These are phyloP conservation scores for barley (Hordeum vulgare) DNA, from an alignment of 176 grass and related monocot genomes.

Conservation along the genomic window MorexV3_pseudomolecules_assembly NC_058522.1:467435741-467436240, in stretches of 20 bases:
- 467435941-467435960: background rate
- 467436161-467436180: conserved; percentile 26
- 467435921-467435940: conserved; percentile 33
- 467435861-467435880: background rate
- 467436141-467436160: conserved; percentile 13
- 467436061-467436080: background rate
- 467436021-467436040: background rate
- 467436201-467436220: conserved; percentile 7
- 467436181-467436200: conserved; percentile 27
- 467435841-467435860: background rate
- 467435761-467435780: no score
- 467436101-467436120: background rate
- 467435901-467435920: background rate
- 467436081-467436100: background rate
- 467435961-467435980: background rate
- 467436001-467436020: background rate
- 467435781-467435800: no score
- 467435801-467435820: background rate
- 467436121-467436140: background rate
- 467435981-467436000: background rate
- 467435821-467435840: background rate
- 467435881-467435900: background rate
- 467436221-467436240: conserved; percentile 28
- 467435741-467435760: no score
- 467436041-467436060: background rate